Conservation (phyloP, 768 basidiomycete genomes). For the Galerina marginata region DNA sequence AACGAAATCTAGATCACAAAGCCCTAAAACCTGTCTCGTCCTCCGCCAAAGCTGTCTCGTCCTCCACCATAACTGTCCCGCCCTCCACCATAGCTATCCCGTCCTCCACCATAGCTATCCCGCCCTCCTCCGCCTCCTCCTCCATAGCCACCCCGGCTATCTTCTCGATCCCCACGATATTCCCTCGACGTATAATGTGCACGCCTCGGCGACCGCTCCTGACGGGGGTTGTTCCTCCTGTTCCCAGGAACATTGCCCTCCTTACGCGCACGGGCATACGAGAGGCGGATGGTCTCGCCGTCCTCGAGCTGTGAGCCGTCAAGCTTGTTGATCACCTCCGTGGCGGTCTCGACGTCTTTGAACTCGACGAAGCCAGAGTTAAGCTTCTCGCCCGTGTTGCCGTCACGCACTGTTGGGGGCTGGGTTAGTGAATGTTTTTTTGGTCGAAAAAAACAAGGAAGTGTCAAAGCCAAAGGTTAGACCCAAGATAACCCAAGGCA, state of each 20-base stretch:
- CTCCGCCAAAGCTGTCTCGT: too few species aligned
- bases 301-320: conserved; percentile 40
- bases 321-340: conserved; percentile 49
- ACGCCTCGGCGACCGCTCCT: neutral
- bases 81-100: too few species aligned
- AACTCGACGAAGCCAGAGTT: conserved; percentile 62
- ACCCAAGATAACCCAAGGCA: too few species aligned
- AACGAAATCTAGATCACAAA: neutral
- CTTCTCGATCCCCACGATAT: neutral
- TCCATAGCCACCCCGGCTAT: neutral
- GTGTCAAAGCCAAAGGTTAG: neutral
- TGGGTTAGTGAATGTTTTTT: too few species aligned
- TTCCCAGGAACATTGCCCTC: neutral
- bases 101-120: too few species aligned
- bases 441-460: neutral
- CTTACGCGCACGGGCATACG: conserved; percentile 40
- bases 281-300: conserved; percentile 43
- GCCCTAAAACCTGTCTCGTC: neutral
- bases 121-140: neutral
- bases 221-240: neutral
- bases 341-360: conserved; percentile 46
- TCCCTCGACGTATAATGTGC: neutral
- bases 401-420: conserved; percentile 37
- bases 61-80: too few species aligned
- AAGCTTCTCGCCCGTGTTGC: conserved; percentile 32